phyloP scores from a whole-genome alignment of 1,139 yeast species.

The Suhomyces yuchorum region DNA sequence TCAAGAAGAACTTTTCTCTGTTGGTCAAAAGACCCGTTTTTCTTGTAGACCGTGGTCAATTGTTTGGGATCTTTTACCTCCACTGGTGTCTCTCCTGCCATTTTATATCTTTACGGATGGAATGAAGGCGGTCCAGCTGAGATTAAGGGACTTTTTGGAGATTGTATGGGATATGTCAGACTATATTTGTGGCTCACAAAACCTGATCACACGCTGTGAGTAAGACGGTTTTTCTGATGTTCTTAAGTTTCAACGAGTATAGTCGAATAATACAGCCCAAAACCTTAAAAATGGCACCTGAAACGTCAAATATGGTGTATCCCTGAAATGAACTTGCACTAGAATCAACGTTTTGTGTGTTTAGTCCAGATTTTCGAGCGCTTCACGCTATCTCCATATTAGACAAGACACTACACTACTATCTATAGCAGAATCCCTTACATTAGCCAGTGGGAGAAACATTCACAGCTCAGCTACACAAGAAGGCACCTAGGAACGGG shows the following conservation, averaged over 20 bases:
- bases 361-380: not conserved
- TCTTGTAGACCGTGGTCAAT: conserved; percentile 48
- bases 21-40: conserved; percentile 52
- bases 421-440: not conserved
- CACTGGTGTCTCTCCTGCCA: not conserved
- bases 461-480: not conserved
- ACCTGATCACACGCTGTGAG: too few relatives aligned
- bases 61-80: conserved; percentile 38
- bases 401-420: not conserved
- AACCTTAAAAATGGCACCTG: too few relatives aligned
- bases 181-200: too few relatives aligned
- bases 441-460: not conserved
- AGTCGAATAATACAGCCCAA: too few relatives aligned
- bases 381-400: not conserved
- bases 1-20: conserved; percentile 47
- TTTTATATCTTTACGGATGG: not conserved
- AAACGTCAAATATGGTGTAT: not conserved
- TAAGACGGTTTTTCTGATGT: too few relatives aligned
- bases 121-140: not conserved
- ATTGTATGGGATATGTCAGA: not conserved
- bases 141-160: not conserved
- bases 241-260: too few relatives aligned
- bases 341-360: not conserved
- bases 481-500: not conserved
- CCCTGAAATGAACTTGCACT: not conserved